Conservation (phyloP, 352 stramenopile genomes). For the Phytophthora syringae region DNA sequence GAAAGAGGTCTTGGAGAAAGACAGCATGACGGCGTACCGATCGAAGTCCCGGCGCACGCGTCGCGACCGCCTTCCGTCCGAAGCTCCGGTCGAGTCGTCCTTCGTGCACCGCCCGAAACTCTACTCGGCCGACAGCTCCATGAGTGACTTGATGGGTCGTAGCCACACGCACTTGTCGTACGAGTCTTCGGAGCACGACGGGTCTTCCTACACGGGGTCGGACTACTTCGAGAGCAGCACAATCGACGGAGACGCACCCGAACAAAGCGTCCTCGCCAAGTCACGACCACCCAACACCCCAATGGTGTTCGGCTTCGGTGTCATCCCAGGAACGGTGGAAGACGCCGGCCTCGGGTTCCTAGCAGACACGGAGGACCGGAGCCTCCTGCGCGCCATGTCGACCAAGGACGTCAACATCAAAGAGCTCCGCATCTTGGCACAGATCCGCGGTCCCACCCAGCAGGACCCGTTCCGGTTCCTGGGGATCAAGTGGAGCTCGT, state of each 20-base stretch:
- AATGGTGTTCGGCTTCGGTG: conserved; percentile 34
- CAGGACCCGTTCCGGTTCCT: conserved; percentile 39
- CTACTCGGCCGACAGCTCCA: conserved; percentile 34
- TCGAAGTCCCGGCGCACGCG: conserved; percentile 14
- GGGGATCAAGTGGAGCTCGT: conserved; percentile 32
- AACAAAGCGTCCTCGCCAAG: conserved; percentile 38
- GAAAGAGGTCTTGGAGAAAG: conserved; percentile 38
- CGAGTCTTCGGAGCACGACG: conserved; percentile 24
- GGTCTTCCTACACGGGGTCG: conserved; percentile 11
- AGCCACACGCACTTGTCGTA: conserved; percentile 32
- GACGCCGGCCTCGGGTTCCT: conserved; percentile 43
- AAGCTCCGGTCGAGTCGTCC: conserved; percentile 31
- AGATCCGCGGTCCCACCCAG: conserved; percentile 27
- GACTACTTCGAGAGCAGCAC: conserved; percentile 26
- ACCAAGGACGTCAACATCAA: conserved; percentile 33
- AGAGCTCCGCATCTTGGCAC: conserved; percentile 37
- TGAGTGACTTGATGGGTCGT: conserved; percentile 32
- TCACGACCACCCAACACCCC: conserved; percentile 28
- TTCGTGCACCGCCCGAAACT: conserved; percentile 39
- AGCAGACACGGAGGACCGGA: conserved; percentile 37
- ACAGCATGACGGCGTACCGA: conserved; percentile 37
- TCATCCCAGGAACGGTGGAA: conserved; percentile 40
- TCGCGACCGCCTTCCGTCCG: conserved; percentile 21
- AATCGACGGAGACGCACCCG: conserved; percentile 22
- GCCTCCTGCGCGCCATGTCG: conserved; percentile 28